A percentile compares a stretch with the other conserved stretches of the same genome.
Evolutionary conservation across 1,284 basidiomycete species (phyloP).

Genomic region (Rhodotorula sp.): DNA sequence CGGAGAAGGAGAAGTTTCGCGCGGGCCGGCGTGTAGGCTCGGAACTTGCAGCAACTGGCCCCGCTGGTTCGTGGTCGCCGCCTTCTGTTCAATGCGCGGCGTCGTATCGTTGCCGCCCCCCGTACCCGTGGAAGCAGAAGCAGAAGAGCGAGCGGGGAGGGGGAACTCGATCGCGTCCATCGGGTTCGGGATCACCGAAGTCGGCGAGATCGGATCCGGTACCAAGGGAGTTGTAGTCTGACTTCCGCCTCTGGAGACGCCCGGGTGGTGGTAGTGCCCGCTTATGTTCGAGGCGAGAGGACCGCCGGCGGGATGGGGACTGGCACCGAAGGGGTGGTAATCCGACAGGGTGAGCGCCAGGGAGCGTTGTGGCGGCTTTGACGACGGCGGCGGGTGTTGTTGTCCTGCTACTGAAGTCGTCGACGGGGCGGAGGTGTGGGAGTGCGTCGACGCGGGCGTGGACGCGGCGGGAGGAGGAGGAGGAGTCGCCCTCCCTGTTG

Average conservation of each 20-base stretch:
- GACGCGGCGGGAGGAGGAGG: no score
- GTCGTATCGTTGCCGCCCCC: no score
- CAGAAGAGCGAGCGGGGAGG: neutral
- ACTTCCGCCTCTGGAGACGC: neutral
- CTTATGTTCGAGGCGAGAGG: neutral
- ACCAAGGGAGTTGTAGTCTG: slow-evolving; percentile 1
- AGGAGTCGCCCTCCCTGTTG: no score
- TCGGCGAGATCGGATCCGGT: slow-evolving; percentile 28
- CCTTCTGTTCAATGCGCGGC: neutral
- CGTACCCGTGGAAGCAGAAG: neutral
- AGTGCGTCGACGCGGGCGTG: no score
- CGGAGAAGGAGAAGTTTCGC: no score
- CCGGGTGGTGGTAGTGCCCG: neutral
- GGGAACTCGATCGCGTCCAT: slow-evolving; percentile 14
- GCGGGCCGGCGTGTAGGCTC: no score
- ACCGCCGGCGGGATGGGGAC: neutral
- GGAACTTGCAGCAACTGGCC: no score
- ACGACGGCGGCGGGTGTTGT: neutral
- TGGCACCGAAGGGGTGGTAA: neutral
- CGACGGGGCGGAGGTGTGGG: no score
- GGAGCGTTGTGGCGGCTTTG: slow-evolving; percentile 2
- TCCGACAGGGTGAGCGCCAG: slow-evolving; percentile 21
- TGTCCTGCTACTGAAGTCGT: no score
- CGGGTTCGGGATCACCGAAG: slow-evolving; percentile 21
- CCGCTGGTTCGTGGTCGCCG: no score